A percentile compares a stretch with the other conserved stretches of the same genome.
These are phyloP conservation scores for Rhododendron molle DNA, from an alignment of 148 eudicot genomes.

Conservation along the genomic window DNA sequence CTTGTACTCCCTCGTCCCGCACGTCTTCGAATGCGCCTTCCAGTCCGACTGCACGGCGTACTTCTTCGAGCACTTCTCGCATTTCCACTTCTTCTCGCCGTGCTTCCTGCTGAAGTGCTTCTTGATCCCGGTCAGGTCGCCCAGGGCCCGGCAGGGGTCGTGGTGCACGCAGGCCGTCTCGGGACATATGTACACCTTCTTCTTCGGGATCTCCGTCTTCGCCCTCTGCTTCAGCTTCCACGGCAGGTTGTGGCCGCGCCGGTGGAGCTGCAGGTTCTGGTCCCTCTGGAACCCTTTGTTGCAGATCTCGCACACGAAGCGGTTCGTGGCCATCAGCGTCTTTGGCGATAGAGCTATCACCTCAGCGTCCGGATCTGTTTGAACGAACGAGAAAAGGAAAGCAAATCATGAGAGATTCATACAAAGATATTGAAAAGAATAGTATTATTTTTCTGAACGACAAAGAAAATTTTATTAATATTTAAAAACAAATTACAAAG, in stretches of 20 bases:
- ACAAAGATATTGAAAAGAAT: not conserved
- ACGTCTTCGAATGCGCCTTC: constrained; percentile 91
- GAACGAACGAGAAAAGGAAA: not conserved
- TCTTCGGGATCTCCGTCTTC: constrained; percentile 59
- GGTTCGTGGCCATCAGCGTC: constrained; percentile 78
- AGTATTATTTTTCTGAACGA: no score
- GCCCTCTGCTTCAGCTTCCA: constrained; percentile 69
- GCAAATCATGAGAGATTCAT: not conserved
- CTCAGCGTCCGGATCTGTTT: constrained; percentile 87
- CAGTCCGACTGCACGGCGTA: constrained; percentile 93
- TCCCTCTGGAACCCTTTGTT: constrained; percentile 93
- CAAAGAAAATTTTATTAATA: no score
- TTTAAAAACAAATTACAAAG: no score
- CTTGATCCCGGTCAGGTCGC: constrained; percentile 86
- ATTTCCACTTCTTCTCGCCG: constrained; percentile 94
- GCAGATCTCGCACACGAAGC: constrained; percentile 88
- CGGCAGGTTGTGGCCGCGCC: constrained; percentile 84
- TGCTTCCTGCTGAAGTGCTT: constrained; percentile 87
- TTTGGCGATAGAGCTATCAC: constrained; percentile 81
- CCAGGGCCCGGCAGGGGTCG: constrained; percentile 61
- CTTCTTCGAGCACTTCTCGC: constrained; percentile 89
- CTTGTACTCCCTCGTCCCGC: constrained; percentile 93
- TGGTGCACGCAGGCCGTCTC: constrained; percentile 71
- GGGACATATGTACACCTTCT: constrained; percentile 79
- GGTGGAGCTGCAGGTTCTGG: constrained; percentile 82